Evolutionary conservation across 2,329 filamentous ascomycete genomes (phyloP), one percentile per base, ranked within the genome.

Genomic region (Leptographium procerum): DNA sequence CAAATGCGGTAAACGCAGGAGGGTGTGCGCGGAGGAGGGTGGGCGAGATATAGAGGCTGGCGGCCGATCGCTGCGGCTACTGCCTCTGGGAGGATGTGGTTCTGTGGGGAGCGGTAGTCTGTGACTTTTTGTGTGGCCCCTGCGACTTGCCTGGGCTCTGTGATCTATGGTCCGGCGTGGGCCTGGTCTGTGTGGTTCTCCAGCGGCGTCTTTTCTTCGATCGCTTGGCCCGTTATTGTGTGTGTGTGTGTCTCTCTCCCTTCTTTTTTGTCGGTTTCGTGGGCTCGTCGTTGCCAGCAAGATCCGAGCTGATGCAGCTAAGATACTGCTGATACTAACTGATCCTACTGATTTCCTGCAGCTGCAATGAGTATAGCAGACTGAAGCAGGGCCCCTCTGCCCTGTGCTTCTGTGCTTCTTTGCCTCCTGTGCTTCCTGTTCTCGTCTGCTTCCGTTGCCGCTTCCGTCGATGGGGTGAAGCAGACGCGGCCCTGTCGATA

Each of bases 1-100:
- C 53, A 40, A 19, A 55, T 45, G 53, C 53, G 53, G 53, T 33
- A 47, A 55, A 55, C 53, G 53, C 34, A 31, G 40, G 51, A 36
- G 51, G 51, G 24, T 16, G 48, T 52, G 47, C 22, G 47, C 22
- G 22, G 28, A 52, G 28, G 31, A 26, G 22, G 36, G 24, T 9
- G 2, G 28, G 31, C 8, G 29, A 52, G 50, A 50, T 28, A 16
- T 24, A 34, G 31, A 22, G 16, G 22, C 50, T 33, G 50, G 50
- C 53, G 33, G 53, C 47, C 52, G 34, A 54, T 54, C 33, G 19
- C 29, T 40, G 52, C 33, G 52, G 33, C 33, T 40, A n/a, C 52
- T 26, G 34, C 52, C 52, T 54, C 43, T 45, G 43, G 47, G 45
- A 24, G 10, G 26, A 31, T 26, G 14, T 52, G 45, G 45, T 48